Evolutionary conservation across 306 rosid species (phyloP).

Genomic region (Vigna hirtella): DNA sequence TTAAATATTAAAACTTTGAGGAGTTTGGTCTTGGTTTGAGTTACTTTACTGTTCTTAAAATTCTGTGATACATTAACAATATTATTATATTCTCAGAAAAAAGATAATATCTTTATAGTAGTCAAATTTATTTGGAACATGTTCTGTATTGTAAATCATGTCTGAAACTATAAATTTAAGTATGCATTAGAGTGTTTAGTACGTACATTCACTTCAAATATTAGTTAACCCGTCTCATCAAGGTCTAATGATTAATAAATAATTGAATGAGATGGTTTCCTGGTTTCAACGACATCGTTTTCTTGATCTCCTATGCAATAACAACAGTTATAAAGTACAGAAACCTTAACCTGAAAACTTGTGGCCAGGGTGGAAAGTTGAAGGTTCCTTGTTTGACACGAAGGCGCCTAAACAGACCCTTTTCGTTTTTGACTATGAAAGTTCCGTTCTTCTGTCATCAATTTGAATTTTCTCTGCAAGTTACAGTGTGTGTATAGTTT

Average conservation of each 20-base stretch:
- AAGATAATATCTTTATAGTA: neutral
- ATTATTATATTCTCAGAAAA: neutral
- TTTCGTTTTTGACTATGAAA: slow-evolving; percentile 7
- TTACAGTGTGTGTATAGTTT: too few species aligned
- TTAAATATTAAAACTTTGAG: neutral
- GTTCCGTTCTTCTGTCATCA: neutral
- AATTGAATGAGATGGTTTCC: neutral
- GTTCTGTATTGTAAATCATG: neutral
- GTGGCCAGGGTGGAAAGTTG: slow-evolving; percentile 19
- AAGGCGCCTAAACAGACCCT: neutral
- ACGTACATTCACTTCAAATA: neutral
- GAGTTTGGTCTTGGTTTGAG: slow-evolving; percentile 3
- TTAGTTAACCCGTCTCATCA: neutral
- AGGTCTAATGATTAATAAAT: neutral
- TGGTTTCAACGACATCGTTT: neutral
- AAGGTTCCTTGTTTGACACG: slow-evolving; percentile 14
- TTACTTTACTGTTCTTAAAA: neutral
- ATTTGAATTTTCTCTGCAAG: neutral
- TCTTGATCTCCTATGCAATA: neutral
- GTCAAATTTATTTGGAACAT: neutral
- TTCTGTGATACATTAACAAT: neutral
- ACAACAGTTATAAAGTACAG: neutral
- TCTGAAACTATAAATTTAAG: neutral
- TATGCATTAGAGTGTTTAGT: neutral
- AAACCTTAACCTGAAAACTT: neutral